A percentile compares a stretch with the other conserved stretches of the same genome.
Conservation (phyloP, 371 early-diverging fungal genomes). For the Lichtheimia hyalospora region DNA sequence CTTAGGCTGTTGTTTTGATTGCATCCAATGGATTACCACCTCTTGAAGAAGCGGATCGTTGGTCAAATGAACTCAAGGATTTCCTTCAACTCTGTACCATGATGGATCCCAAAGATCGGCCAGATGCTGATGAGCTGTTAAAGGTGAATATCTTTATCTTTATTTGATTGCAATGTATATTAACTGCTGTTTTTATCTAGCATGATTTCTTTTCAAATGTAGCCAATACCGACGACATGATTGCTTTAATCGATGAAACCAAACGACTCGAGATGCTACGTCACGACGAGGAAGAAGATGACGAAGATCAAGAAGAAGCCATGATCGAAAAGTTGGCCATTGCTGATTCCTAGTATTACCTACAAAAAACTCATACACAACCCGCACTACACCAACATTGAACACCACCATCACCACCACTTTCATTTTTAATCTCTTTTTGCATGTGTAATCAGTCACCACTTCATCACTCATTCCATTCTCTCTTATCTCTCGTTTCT, state of each 20-base stretch:
- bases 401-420: not conserved
- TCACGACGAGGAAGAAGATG: constrained; percentile 19
- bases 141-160: constrained; percentile 20
- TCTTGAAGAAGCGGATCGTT: constrained; percentile 50
- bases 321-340: constrained; percentile 14
- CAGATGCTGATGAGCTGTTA: constrained; percentile 45
- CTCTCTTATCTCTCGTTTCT: not conserved
- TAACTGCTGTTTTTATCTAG: constrained; percentile 9
- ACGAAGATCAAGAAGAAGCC: constrained; percentile 19
- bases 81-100: constrained; percentile 52
- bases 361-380: not conserved
- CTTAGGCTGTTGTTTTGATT: constrained; percentile 64
- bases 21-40: constrained; percentile 63
- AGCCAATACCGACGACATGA: constrained; percentile 24
- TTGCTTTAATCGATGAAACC: constrained; percentile 25
- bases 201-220: constrained; percentile 41
- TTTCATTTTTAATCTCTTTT: constrained; percentile 2
- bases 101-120: constrained; percentile 18
- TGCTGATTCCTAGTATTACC: constrained; percentile 6
- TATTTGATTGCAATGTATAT: not conserved
- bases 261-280: constrained; percentile 16
- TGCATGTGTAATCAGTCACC: constrained; percentile 10
- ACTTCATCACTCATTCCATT: not conserved
- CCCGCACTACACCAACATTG: not conserved
- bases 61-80: constrained; percentile 53